A percentile compares a stretch with the other conserved stretches of the same genome.
Evolutionary conservation across 2,329 filamentous ascomycete genomes (phyloP).

Genomic region (Alternaria alternata): DNA sequence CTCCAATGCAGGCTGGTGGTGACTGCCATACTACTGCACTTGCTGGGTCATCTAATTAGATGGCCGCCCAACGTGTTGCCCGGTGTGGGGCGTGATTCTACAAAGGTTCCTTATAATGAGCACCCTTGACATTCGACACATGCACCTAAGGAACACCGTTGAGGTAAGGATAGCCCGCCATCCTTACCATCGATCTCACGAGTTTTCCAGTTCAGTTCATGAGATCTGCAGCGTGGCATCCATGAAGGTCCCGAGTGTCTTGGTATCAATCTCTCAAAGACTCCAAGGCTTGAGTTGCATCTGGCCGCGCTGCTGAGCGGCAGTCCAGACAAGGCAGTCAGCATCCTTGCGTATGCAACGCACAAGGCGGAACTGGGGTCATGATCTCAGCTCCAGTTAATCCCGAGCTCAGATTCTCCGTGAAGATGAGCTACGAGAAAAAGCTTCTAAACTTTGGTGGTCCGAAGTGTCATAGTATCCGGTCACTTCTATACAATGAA

Average conservation of each 20-base stretch:
- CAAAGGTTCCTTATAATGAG: background rate
- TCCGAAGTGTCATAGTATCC: background rate
- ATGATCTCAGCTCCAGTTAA: background rate
- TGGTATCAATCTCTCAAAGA: background rate
- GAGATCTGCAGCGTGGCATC: background rate
- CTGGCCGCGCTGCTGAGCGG: background rate
- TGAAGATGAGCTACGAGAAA: background rate
- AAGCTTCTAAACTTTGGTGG: background rate
- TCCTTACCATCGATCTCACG: background rate
- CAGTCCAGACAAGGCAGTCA: background rate
- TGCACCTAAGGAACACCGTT: background rate
- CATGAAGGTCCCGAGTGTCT: background rate
- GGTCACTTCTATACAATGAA: background rate
- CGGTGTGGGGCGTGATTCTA: background rate
- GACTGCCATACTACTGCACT: slow-evolving; percentile 5
- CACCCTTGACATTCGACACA: background rate
- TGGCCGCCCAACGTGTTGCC: background rate
- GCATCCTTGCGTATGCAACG: background rate
- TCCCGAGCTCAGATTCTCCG: background rate
- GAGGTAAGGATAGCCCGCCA: slow-evolving; percentile 3
- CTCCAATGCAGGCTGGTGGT: background rate
- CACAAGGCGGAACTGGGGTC: background rate
- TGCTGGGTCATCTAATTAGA: slow-evolving; percentile 15
- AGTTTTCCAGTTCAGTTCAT: background rate
- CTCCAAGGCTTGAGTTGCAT: background rate